Base-by-base conservation (phyloP, 2,329 filamentous ascomycete genomes). In the Thelonectria discophora region DNA sequence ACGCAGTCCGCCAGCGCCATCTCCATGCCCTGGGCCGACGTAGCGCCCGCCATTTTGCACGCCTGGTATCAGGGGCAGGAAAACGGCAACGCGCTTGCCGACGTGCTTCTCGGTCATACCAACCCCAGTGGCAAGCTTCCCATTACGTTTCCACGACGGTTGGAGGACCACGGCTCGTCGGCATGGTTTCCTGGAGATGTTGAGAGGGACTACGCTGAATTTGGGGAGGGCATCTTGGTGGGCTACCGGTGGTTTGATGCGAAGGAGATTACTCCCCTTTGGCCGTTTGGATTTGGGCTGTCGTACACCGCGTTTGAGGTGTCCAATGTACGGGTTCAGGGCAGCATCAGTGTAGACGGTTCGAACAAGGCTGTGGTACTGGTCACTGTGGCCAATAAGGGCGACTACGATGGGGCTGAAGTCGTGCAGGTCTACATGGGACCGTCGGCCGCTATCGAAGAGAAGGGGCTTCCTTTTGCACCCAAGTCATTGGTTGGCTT, bases 221-320 rank as follows among this genome's bases (percentile, higher is more conserved):
- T 45, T 9, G 51, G 51, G 1, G 51, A 54, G 40, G 51, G 51
- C 10, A 21, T 54, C n/a, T 15, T 46, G 27, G 51, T 54, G 10
- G 51, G 51, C n/a, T 54, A 54, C 24, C 39, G 51, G 8, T 54
- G 51, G 51, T 45, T 54, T 37, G 51, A 54, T 37, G 40, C 18
- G 2, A 15, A 20, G 21, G 12, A 46, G 7, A 17, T 54, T 5
- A 40, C 43, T 20, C 51, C 51, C 7, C 51, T 54, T 2, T 54
- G 51, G 51, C 40, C 51, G 5, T 46, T 54, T 46, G 51, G 51
- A 1, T 46, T 42, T 24, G 51, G 51, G 3, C 12, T 54, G 15
- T 54, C 51, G 11, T 54, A 54, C 40, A 54, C 51, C 3, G 20
- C 40, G 3, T 54, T 54, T 12, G 2, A 46, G 5, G 21, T 46